These are phyloP conservation scores for Phytopythium mirpurense DNA, from an alignment of 352 stramenopile genomes.

Conservation along the genomic window DNA sequence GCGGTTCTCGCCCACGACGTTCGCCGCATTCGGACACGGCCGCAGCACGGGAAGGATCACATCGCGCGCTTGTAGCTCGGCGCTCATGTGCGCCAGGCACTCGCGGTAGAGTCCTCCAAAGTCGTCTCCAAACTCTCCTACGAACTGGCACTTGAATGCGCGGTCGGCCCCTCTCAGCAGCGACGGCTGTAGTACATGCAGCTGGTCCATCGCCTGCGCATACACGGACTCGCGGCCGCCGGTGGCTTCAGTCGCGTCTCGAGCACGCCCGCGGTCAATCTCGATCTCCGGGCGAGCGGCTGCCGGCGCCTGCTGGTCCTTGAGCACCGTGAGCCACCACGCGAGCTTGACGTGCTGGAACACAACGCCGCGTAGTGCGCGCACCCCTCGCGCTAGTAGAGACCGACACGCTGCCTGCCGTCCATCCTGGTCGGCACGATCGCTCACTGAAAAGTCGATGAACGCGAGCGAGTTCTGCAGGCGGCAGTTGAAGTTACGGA, in stretches of 20 bases:
- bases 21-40: conserved; percentile 84
- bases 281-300: conserved; percentile 80
- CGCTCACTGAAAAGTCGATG: conserved; percentile 66
- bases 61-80: conserved; percentile 75
- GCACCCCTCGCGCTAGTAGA: conserved; percentile 52
- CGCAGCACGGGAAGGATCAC: conserved; percentile 76
- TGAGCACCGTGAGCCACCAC: conserved; percentile 85
- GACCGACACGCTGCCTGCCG: conserved; percentile 18
- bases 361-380: conserved; percentile 57
- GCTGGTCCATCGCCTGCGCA: conserved; percentile 80
- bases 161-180: conserved; percentile 78
- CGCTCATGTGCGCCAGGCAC: conserved; percentile 84
- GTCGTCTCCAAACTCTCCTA: conserved; percentile 88
- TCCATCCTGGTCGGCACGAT: conserved; percentile 21
- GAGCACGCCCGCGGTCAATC: conserved; percentile 73
- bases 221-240: conserved; percentile 79
- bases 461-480: conserved; percentile 84
- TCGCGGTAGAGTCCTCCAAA: conserved; percentile 89
- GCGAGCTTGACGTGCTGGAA: conserved; percentile 88
- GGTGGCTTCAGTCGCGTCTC: conserved; percentile 49
- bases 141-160: conserved; percentile 90
- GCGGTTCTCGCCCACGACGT: conserved; percentile 83
- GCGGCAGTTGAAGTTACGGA: conserved; percentile 86
- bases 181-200: conserved; percentile 82
- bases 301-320: conserved; percentile 80